Evolutionary conservation across 2,329 filamentous ascomycete species (phyloP).

Genomic region (Apiospora kogelbergensis): DNA sequence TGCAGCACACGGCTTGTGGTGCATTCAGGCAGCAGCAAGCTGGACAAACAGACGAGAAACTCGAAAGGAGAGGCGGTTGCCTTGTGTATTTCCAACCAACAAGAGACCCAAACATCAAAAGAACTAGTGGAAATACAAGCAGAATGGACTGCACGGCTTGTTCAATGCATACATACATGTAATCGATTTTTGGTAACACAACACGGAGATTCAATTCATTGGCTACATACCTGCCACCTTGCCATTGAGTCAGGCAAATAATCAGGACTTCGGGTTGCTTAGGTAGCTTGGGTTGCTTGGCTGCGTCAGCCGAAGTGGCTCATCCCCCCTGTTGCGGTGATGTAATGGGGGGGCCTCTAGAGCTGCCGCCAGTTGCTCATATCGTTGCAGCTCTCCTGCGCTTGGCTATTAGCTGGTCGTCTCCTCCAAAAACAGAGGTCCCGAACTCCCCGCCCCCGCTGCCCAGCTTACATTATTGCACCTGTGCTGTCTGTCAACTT

Average conservation of each 20-base stretch:
- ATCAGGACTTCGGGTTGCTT: background rate
- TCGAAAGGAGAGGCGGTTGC: background rate
- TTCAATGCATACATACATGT: background rate
- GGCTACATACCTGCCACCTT: background rate
- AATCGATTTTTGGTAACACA: background rate
- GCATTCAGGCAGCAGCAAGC: background rate
- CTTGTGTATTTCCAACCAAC: background rate
- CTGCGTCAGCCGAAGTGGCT: constrained; percentile 3
- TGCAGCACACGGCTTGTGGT: background rate
- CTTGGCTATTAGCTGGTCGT: background rate
- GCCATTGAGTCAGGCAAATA: background rate
- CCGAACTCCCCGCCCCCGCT: background rate
- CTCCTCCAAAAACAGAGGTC: background rate
- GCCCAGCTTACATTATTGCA: background rate
- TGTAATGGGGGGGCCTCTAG: background rate
- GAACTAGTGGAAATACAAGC: no score
- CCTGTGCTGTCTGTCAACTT: background rate
- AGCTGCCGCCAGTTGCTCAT: background rate
- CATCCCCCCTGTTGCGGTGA: background rate
- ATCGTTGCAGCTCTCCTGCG: background rate
- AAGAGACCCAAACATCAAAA: background rate
- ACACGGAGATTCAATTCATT: background rate
- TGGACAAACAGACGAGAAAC: background rate
- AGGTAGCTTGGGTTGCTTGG: background rate
- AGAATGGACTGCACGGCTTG: background rate